Percentiles rank a stretch among this genome's conserved stretches.
Conservation (phyloP, 495 filamentous ascomycete genomes). For the Tuber magnatum region DNA sequence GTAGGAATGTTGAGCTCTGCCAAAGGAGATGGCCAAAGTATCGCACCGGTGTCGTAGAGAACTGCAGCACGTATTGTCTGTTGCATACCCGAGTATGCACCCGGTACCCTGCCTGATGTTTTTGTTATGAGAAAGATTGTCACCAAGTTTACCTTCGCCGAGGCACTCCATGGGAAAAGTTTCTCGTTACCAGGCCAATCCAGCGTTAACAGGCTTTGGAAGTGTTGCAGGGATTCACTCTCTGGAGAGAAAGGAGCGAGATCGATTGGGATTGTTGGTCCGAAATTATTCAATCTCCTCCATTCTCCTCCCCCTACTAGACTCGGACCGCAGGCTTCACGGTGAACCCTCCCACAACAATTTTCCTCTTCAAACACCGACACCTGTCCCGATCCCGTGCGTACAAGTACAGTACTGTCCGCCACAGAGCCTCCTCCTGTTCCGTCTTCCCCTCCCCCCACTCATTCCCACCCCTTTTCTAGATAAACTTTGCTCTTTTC, state of each 20-base stretch:
- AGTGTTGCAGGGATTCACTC: not conserved
- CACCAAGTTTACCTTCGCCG: not conserved
- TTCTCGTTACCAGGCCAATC: not conserved
- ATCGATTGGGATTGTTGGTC: conserved; percentile 14
- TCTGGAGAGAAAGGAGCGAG: not conserved
- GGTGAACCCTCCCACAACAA: conserved; percentile 4
- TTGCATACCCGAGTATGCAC: not conserved
- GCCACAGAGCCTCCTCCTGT: conserved; percentile 4
- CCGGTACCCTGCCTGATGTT: not conserved
- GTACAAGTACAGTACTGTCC: too few relatives aligned
- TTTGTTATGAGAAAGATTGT: not conserved
- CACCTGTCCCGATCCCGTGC: conserved; percentile 6
- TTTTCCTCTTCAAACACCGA: conserved; percentile 9
- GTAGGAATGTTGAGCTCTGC: not conserved
- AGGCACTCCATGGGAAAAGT: not conserved
- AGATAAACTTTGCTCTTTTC: conserved; percentile 13
- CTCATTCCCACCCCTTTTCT: conserved; percentile 8
- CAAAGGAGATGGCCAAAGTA: not conserved
- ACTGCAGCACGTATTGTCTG: not conserved
- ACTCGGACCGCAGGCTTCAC: not conserved
- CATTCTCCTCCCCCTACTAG: not conserved
- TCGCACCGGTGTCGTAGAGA: not conserved
- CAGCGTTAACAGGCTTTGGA: not conserved
- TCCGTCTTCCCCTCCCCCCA: conserved; percentile 4
- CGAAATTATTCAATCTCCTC: conserved; percentile 13